phyloP scores from a whole-genome alignment of 441 rosid species.

The Adansonia rubrostipa region DNA sequence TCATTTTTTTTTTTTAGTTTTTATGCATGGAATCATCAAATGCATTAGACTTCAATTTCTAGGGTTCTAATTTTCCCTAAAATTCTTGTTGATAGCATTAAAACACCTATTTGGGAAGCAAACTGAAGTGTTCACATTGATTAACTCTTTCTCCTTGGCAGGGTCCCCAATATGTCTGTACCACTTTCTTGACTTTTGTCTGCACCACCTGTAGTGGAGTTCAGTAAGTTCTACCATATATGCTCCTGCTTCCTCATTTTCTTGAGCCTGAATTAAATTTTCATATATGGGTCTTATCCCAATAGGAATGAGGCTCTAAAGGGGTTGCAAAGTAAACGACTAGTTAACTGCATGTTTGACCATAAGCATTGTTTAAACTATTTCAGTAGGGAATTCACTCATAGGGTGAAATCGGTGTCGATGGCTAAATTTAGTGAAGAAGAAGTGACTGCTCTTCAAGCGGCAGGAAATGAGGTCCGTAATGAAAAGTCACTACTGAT shows the following conservation, averaged over 20 bases:
- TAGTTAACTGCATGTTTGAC: not conserved
- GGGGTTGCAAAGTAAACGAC: not conserved
- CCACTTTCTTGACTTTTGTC: constrained; percentile 84
- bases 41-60: not conserved
- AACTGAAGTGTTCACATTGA: not conserved
- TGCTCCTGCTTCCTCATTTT: not conserved
- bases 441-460: constrained; percentile 81
- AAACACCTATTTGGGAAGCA: not conserved
- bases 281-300: not conserved
- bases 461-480: constrained; percentile 87
- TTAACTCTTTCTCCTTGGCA: constrained; percentile 32
- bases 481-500: not conserved
- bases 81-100: not conserved
- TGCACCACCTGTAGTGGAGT: constrained; percentile 90
- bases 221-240: constrained; percentile 55
- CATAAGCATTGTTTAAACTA: not conserved
- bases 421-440: constrained; percentile 87
- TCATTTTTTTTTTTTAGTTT: not conserved
- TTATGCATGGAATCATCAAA: not conserved
- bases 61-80: not conserved
- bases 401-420: constrained; percentile 86
- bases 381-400: constrained; percentile 88
- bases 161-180: constrained; percentile 98
- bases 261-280: not conserved
- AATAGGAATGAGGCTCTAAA: not conserved